Conservation (phyloP, 352 stramenopile genomes). For the Globisporangium viniferum region DNA sequence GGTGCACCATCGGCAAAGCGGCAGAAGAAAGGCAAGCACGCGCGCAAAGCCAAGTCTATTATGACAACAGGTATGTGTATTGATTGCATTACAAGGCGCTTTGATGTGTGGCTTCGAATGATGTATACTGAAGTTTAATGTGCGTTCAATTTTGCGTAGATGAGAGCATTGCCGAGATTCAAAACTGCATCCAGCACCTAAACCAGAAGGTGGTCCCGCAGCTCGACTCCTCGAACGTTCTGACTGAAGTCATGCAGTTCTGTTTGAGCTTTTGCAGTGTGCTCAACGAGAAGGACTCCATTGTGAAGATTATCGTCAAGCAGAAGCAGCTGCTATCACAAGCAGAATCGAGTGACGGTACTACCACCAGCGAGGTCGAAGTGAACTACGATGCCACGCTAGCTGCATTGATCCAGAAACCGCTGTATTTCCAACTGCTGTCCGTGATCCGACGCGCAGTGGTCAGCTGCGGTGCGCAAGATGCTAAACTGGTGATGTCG, state of each 20-base stretch:
- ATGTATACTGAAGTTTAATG: neutral
- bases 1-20: conserved; percentile 41
- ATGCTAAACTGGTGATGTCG: conserved; percentile 22
- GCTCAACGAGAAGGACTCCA: conserved; percentile 37
- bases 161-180: conserved; percentile 34
- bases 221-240: conserved; percentile 22
- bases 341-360: neutral
- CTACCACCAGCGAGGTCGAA: conserved; percentile 4
- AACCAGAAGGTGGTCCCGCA: conserved; percentile 36
- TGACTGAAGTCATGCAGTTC: conserved; percentile 46
- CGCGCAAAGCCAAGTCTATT: conserved; percentile 20
- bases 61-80: conserved; percentile 5
- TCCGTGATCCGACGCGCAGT: conserved; percentile 40
- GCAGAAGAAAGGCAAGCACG: conserved; percentile 65
- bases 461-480: conserved; percentile 23
- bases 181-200: conserved; percentile 33
- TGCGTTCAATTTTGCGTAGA: conserved; percentile 11
- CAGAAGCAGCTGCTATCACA: neutral
- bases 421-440: conserved; percentile 44
- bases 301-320: conserved; percentile 27
- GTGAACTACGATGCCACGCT: conserved; percentile 36
- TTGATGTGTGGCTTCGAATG: no score
- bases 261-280: conserved; percentile 36
- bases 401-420: conserved; percentile 32
- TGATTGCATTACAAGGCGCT: neutral